Percentiles rank a stretch among this genome's conserved stretches.
Conservation (phyloP, 1,139 yeast genomes). For the Protomyces macrosporus region DNA sequence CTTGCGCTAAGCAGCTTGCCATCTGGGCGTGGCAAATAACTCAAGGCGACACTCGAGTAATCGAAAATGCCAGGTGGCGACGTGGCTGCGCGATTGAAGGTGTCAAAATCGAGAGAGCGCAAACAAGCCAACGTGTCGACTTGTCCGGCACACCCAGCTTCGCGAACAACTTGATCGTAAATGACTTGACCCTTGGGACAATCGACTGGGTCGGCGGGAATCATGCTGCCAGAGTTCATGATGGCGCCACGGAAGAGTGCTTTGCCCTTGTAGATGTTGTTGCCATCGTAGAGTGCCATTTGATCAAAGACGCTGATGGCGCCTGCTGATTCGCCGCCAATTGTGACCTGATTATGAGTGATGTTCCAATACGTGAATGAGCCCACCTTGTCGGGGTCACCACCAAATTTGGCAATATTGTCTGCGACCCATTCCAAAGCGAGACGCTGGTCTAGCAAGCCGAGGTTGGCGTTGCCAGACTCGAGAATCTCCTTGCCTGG, state of each 20-base stretch:
- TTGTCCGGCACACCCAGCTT: not conserved
- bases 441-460: conserved; percentile 38
- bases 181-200: not conserved
- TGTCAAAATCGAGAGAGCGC: not conserved
- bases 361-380: too few species aligned
- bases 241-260: conserved; percentile 4
- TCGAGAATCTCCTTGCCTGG: conserved; percentile 2
- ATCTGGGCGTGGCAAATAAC: not conserved
- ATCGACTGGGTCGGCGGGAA: not conserved
- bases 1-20: not conserved
- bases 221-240: conserved; percentile 2
- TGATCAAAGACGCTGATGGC: conserved; percentile 3
- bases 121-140: not conserved
- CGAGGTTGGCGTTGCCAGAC: conserved; percentile 35
- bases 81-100: not conserved
- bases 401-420: conserved; percentile 40
- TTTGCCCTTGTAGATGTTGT: conserved; percentile 5
- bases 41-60: not conserved
- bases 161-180: conserved; percentile 1
- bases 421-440: conserved; percentile 41
- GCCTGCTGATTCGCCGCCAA: conserved; percentile 17
- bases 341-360: not conserved
- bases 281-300: conserved; percentile 1
- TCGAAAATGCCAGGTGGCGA: not conserved
- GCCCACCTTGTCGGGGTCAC: conserved; percentile 39